Conservation (phyloP, 106 monocot species). For the Dioscorea alata region DNA sequence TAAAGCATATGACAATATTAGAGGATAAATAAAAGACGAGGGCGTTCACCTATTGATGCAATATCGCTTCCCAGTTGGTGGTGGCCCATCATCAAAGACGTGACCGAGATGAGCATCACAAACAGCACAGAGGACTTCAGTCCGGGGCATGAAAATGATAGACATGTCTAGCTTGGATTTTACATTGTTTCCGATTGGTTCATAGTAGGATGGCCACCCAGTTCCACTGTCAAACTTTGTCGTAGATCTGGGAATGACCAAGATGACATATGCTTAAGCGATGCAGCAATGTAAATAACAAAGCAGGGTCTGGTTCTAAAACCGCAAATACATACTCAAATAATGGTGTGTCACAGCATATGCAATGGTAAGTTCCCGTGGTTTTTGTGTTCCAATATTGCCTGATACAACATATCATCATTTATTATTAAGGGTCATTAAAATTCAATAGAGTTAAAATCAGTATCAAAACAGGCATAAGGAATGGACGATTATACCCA, state of each 20-base stretch:
- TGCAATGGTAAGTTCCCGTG: constrained; percentile 77
- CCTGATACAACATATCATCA: constrained; percentile 21
- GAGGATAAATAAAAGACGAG: background rate
- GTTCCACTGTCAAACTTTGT: constrained; percentile 96
- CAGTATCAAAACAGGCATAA: background rate
- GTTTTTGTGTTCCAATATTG: constrained; percentile 93
- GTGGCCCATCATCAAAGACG: constrained; percentile 90
- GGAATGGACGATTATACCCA: constrained; percentile 40
- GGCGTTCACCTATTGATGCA: constrained; percentile 75
- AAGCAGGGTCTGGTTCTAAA: too few species aligned
- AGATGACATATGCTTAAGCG: background rate
- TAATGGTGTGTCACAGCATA: constrained; percentile 85
- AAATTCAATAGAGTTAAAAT: background rate
- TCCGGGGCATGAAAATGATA: constrained; percentile 90
- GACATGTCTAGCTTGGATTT: constrained; percentile 85
- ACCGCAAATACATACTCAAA: constrained; percentile 58
- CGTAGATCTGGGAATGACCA: constrained; percentile 33
- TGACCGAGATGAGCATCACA: constrained; percentile 96
- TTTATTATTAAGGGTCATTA: background rate
- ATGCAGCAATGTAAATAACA: too few species aligned
- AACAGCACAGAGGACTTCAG: constrained; percentile 72
- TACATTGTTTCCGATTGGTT: constrained; percentile 66
- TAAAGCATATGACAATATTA: background rate
- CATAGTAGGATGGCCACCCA: constrained; percentile 89
- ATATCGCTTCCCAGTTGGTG: constrained; percentile 81